phyloP scores from a whole-genome alignment of 768 basidiomycete species.

The Tricholomella constricta region DNA sequence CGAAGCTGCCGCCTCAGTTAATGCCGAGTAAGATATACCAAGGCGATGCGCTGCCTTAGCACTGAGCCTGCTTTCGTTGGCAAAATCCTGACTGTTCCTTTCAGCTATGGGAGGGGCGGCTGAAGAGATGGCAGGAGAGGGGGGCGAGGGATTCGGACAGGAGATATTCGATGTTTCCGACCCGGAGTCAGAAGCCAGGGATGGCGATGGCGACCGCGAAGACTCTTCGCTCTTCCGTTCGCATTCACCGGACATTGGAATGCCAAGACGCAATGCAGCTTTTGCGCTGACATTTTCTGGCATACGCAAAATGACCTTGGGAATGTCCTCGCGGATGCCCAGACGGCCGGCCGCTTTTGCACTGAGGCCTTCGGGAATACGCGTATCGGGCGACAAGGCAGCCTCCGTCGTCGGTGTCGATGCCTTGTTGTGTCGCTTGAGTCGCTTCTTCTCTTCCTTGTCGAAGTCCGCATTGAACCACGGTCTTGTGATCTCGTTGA shows the following conservation, averaged over 20 bases:
- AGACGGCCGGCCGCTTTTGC: slow-evolving; percentile 30
- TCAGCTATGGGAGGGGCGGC: slow-evolving; percentile 6
- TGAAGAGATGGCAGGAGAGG: background rate
- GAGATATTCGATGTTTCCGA: background rate
- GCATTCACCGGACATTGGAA: slow-evolving; percentile 17
- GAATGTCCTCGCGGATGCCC: slow-evolving; percentile 25
- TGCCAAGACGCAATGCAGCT: slow-evolving; percentile 40
- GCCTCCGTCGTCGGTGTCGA: slow-evolving; percentile 24
- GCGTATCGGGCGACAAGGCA: slow-evolving; percentile 16
- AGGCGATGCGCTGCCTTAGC: slow-evolving; percentile 44
- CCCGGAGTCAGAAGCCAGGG: background rate
- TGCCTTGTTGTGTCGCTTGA: slow-evolving; percentile 20
- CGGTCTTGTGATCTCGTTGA: slow-evolving; percentile 23
- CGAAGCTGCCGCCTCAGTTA: slow-evolving; percentile 29
- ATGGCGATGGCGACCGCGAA: background rate
- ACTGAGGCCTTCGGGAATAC: slow-evolving; percentile 24
- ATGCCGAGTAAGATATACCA: slow-evolving; percentile 37
- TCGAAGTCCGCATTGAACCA: slow-evolving; percentile 43
- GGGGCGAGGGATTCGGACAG: background rate
- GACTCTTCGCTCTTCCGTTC: background rate
- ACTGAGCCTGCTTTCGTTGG: slow-evolving; percentile 24
- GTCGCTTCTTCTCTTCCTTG: slow-evolving; percentile 31
- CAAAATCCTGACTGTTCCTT: background rate
- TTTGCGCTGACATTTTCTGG: slow-evolving; percentile 35
- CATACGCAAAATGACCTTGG: slow-evolving; percentile 17